phyloP scores from a whole-genome alignment of 768 basidiomycete genomes.

The Agaricus sinodeliciosus region DNA sequence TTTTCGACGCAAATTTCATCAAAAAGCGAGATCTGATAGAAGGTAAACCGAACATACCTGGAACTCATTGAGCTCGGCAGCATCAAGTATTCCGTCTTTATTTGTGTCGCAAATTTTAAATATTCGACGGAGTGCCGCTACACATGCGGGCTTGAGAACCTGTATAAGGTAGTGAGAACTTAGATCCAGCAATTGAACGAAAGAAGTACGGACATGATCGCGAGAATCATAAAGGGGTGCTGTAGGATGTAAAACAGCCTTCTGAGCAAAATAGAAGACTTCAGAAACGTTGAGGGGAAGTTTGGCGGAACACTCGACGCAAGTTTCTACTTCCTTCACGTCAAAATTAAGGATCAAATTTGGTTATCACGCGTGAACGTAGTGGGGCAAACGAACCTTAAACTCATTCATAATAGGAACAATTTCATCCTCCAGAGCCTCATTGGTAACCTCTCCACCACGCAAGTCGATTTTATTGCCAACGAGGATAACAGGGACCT shows the following conservation, averaged over 20 bases:
- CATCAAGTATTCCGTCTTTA: constrained; percentile 89
- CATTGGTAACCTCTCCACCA: constrained; percentile 89
- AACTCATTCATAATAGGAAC: constrained; percentile 97
- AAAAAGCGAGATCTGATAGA: neutral
- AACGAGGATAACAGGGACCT: constrained; percentile 96
- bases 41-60: constrained; percentile 52
- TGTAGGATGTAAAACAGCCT: constrained; percentile 94
- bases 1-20: constrained; percentile 9
- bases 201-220: constrained; percentile 64
- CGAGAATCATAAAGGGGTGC: constrained; percentile 95
- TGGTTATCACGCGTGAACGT: constrained; percentile 3
- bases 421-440: constrained; percentile 92
- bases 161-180: constrained; percentile 22
- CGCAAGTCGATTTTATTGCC: constrained; percentile 98
- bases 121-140: constrained; percentile 83
- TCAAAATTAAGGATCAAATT: constrained; percentile 8
- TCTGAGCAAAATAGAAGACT: constrained; percentile 98
- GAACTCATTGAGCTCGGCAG: constrained; percentile 91
- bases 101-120: constrained; percentile 95
- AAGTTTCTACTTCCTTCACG: constrained; percentile 91
- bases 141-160: constrained; percentile 90
- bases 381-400: constrained; percentile 53
- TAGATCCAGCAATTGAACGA: constrained; percentile 3
- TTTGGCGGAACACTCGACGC: constrained; percentile 94
- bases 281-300: constrained; percentile 89